phyloP scores from a whole-genome alignment of 306 rosid genomes.

The Citrullus colocynthis region DNA sequence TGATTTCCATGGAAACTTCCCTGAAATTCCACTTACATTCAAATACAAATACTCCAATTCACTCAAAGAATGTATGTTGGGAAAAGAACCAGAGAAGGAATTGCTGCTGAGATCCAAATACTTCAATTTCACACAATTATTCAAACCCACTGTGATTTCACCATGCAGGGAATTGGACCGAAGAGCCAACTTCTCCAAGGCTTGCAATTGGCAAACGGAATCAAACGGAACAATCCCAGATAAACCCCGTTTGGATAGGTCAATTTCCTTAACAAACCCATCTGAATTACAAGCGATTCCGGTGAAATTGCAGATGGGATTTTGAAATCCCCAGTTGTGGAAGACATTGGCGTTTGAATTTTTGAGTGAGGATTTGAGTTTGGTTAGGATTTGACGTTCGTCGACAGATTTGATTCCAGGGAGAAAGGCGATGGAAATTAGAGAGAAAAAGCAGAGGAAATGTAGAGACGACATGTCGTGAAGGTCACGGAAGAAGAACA shows the following conservation, averaged over 20 bases:
- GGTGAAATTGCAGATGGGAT: slow-evolving; percentile 23
- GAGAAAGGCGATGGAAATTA: slow-evolving; percentile 19
- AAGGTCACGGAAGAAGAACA: neutral
- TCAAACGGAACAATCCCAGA: slow-evolving; percentile 50
- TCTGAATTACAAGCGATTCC: slow-evolving; percentile 46
- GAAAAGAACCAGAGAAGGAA: slow-evolving; percentile 40
- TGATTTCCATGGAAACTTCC: slow-evolving; percentile 66
- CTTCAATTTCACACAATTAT: slow-evolving; percentile 37
- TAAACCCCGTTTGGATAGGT: slow-evolving; percentile 31
- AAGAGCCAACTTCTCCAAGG: slow-evolving; percentile 41
- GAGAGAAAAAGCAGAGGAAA: slow-evolving; percentile 15
- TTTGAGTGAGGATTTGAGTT: slow-evolving; percentile 34
- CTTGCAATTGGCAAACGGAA: slow-evolving; percentile 46
- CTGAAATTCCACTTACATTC: slow-evolving; percentile 52
- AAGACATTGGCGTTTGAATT: slow-evolving; percentile 15
- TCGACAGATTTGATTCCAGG: slow-evolving; percentile 23
- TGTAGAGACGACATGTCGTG: slow-evolving; percentile 31
- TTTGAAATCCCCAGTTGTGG: slow-evolving; percentile 31
- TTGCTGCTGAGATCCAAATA: slow-evolving; percentile 70
- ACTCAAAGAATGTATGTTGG: slow-evolving; percentile 37
- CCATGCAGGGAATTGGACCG: slow-evolving; percentile 49
- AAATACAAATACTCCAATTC: slow-evolving; percentile 35
- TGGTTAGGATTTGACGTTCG: slow-evolving; percentile 38
- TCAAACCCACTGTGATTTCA: slow-evolving; percentile 24
- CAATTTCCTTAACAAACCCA: slow-evolving; percentile 31